Evolutionary conservation across 306 rosid genomes (phyloP), one percentile per base, ranked within the genome.

Genomic region (Quercus mongolica): DNA sequence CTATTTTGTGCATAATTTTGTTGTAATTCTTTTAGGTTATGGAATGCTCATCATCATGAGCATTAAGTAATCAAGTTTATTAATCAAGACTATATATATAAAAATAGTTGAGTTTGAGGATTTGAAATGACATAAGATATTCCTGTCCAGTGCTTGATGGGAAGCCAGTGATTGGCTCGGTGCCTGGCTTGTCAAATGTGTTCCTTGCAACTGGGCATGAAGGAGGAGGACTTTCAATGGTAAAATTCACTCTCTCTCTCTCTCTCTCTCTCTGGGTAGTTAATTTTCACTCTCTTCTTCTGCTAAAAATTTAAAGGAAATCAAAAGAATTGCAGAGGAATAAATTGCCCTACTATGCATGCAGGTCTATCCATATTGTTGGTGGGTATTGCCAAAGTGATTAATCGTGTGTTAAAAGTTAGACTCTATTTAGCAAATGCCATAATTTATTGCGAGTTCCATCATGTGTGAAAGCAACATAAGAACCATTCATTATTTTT

Each of bases 141-240:
- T 78, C 55, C 64, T 28, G 62, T 83, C 33, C 90, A 92, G 98
- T 91, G 97, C 89, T 91, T 35, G 97, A 91, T 88, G 97, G 97
- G 85, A 94, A 91, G 90, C 98, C 98, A 13, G 49, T 88, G 69
- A 89, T 94, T 30, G 97, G 98, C 46, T 89, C 87, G 57, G 90
- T 92, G 76, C 94, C 97, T 85, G 94, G 97, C 73, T 67, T 91
- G 84, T 74, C 91, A 68, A 94, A 90, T 77, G 78, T 94, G 80
- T 92, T 85, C 86, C 87, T 94, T 81, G 98, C 98, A 35, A 90
- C 98, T 18, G 98, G 98, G 69, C 98, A 94, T 84, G 97, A 94
- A 92, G 98, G 97, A 54, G 78, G 75, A 31, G 97, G 98, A 67
- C 97, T 94, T 84, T 79, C 97, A 10, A 44, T 90, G 98, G 98